Percentiles rank a stretch among this genome's conserved stretches.
These are phyloP conservation scores for Trifolium fragiferum DNA, from an alignment of 306 rosid species.

Conservation along the genomic window DNA sequence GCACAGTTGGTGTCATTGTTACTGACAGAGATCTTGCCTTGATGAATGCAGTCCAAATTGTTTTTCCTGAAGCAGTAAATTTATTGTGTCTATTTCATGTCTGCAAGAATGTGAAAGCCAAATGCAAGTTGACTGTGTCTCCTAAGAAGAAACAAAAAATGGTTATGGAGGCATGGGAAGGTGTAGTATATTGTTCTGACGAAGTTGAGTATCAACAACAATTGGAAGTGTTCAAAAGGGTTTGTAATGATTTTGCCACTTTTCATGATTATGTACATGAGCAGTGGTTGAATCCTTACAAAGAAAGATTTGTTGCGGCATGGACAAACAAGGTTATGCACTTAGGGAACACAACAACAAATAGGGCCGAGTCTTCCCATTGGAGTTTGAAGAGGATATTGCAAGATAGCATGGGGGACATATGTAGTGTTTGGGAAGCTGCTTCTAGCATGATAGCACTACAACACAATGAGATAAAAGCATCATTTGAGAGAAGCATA, in stretches of 20 bases:
- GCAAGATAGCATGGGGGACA: not conserved
- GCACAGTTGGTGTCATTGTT: not conserved
- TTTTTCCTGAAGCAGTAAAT: not conserved
- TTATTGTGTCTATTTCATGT: not conserved
- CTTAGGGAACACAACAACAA: not conserved
- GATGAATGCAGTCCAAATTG: not conserved
- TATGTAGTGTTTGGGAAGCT: not conserved
- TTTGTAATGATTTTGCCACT: not conserved
- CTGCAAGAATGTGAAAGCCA: not conserved
- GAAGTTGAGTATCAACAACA: not conserved
- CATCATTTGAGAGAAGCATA: not conserved
- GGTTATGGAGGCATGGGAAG: not conserved
- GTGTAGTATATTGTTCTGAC: not conserved
- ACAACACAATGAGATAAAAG: not conserved
- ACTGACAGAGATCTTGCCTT: not conserved
- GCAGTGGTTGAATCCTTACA: not conserved
- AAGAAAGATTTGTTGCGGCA: not conserved
- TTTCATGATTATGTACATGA: not conserved
- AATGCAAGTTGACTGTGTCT: not conserved
- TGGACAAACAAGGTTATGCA: not conserved
- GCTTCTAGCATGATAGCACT: not conserved
- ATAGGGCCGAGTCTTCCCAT: not conserved
- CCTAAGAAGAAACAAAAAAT: not conserved
- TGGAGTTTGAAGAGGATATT: not conserved
- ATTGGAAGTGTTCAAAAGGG: not conserved